Conservation (phyloP, 192 early-diverging fungal genomes). For the Entomortierella beljakovae region DNA sequence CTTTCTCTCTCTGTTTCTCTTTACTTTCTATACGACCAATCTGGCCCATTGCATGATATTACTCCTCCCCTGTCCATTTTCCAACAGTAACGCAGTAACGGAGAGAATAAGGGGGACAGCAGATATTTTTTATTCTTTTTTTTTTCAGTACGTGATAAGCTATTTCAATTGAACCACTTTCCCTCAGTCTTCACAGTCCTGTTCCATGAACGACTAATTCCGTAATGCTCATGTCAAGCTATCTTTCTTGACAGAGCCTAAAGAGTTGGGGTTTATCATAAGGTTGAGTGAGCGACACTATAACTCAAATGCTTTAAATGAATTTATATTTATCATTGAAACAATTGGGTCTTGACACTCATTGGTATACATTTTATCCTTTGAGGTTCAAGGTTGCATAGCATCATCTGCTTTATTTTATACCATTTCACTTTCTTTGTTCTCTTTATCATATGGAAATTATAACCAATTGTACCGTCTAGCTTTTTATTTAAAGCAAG, state of each 20-base stretch:
- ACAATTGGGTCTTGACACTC: background rate
- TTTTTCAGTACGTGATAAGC: background rate
- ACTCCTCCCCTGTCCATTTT: background rate
- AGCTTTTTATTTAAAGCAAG: too few relatives aligned
- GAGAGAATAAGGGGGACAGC: background rate
- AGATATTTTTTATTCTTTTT: too few relatives aligned
- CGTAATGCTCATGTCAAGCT: too few relatives aligned
- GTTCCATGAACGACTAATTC: too few relatives aligned
- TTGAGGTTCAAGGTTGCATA: background rate
- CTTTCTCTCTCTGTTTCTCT: background rate
- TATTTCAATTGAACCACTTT: background rate
- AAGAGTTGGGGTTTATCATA: background rate
- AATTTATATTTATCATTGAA: background rate
- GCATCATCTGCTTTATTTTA: background rate
- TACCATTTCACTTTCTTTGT: too few relatives aligned
- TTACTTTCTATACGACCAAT: background rate
- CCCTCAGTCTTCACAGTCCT: background rate
- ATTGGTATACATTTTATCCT: background rate
- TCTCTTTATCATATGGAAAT: background rate
- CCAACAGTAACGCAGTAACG: constrained; percentile 16
- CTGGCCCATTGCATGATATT: constrained; percentile 1
- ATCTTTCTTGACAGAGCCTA: background rate
- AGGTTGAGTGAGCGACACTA: constrained; percentile 19
- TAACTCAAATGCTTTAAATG: background rate
- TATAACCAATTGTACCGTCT: too few relatives aligned